Evolutionary conservation across 805 yeast species (phyloP), one percentile per base, ranked within the genome.

Genomic region (Yarrowia sp.): DNA sequence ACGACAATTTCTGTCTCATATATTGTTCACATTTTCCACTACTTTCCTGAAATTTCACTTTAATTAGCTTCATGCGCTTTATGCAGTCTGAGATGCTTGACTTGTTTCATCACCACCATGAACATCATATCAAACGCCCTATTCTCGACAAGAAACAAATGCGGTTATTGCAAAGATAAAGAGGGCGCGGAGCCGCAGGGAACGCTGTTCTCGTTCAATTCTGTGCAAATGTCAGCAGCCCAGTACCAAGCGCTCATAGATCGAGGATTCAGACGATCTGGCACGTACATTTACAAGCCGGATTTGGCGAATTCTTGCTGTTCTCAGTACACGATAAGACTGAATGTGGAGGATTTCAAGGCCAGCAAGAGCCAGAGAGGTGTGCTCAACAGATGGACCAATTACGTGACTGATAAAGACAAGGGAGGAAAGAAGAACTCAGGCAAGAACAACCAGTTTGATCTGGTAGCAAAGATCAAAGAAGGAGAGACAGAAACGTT

Each of bases 241-340:
- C 67, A 63, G 26, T 63, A 63, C 48, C 67, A 63, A 40, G 55
- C 55, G 2, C 56, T 63, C 40, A 63, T 63, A 19, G 67, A 91
- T 72, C 79, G 82, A 72, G 97, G 97, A 1, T 92, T 85, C 74
- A 84, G 97, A 76, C 80, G 98, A 68, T 89, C 95, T 41, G 97
- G 97, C 0, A 76, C 78, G 1, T 89, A 86, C 71, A 70, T 89
- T 8, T 90, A 86, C 75, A 84, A 83, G 73, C 86, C 90, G 0
- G 97, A 93, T 75, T 77, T 86, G 70, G 74, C 89, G 40, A 77
- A 92, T 48, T 86, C 86, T 50, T 92, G 98, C 75, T 92, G 98
- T 73, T 82, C 93, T 22, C 83, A 87, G 76, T 91, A 86, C 75
- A 89, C 97, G 0, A 90, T 92, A 16, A 77, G 97, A 67, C 87